Conservation (phyloP, 495 filamentous ascomycete species). For the Penicillium cosmopolitanum region DNA sequence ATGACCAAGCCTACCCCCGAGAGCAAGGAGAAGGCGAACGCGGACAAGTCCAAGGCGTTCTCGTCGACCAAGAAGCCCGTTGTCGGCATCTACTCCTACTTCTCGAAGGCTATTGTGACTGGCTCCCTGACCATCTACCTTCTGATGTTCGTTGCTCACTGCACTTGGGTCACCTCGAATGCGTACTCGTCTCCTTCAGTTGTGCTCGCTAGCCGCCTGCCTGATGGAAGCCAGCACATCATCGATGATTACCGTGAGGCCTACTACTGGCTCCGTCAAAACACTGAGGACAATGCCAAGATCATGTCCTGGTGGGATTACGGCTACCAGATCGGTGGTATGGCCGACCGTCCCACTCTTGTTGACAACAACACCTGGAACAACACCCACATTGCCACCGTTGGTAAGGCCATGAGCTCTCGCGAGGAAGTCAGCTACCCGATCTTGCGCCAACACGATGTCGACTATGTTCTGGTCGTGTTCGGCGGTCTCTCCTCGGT, state of each 20-base stretch:
- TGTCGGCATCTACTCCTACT: slow-evolving; percentile 79
- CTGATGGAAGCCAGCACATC: slow-evolving; percentile 96
- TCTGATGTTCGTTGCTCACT: slow-evolving; percentile 92
- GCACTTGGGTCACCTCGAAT: slow-evolving; percentile 99
- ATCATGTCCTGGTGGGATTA: slow-evolving; percentile 99
- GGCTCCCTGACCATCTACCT: slow-evolving; percentile 75
- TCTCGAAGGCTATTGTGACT: slow-evolving; percentile 79
- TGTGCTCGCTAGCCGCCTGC: slow-evolving; percentile 87
- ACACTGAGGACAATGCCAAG: slow-evolving; percentile 92
- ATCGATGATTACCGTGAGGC: slow-evolving; percentile 99
- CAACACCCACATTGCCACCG: slow-evolving; percentile 99
- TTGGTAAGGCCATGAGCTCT: slow-evolving; percentile 98
- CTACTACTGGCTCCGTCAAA: slow-evolving; percentile 99
- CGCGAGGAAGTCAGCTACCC: slow-evolving; percentile 98
- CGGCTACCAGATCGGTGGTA: slow-evolving; percentile 99
- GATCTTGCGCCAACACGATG: slow-evolving; percentile 96
- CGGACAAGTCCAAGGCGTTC: slow-evolving; percentile 60
- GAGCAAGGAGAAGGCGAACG: slow-evolving; percentile 47
- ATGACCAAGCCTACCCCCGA: slow-evolving; percentile 53
- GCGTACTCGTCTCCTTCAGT: slow-evolving; percentile 98
- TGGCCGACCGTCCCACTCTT: slow-evolving; percentile 96
- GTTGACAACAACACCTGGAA: slow-evolving; percentile 99
- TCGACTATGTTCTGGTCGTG: slow-evolving; percentile 96
- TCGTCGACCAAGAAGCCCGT: slow-evolving; percentile 72
- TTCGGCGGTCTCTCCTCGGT: slow-evolving; percentile 91